Conservation (phyloP, 768 basidiomycete genomes). For the Russula sp. region DNA sequence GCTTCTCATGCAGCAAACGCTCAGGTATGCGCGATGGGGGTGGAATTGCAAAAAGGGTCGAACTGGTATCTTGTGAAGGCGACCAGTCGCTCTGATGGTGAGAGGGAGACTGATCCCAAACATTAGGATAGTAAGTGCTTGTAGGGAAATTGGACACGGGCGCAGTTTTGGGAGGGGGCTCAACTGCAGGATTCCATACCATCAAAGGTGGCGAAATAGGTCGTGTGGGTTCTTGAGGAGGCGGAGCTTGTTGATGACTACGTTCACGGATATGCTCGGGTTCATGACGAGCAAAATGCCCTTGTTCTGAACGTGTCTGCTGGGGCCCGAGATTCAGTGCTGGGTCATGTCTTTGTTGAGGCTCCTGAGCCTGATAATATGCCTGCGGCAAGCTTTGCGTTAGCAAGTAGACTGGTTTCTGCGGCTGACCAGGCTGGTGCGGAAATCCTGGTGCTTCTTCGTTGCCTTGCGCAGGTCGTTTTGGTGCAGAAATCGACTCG, state of each 20-base stretch:
- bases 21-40: slow-evolving; percentile 59
- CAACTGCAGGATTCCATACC: slow-evolving; percentile 75
- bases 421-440: not conserved
- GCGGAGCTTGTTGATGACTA: slow-evolving; percentile 25
- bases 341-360: slow-evolving; percentile 20
- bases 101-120: slow-evolving; percentile 66
- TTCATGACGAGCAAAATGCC: slow-evolving; percentile 20
- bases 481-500: not conserved
- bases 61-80: slow-evolving; percentile 21
- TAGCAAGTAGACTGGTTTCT: not conserved
- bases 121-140: slow-evolving; percentile 75
- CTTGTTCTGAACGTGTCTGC: slow-evolving; percentile 25
- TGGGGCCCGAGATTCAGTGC: slow-evolving; percentile 26
- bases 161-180: slow-evolving; percentile 66
- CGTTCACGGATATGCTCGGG: slow-evolving; percentile 27
- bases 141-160: slow-evolving; percentile 59
- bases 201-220: slow-evolving; percentile 58
- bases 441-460: not conserved
- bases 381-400: slow-evolving; percentile 1
- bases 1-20: slow-evolving; percentile 59
- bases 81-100: slow-evolving; percentile 35
- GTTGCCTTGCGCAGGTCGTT: not conserved
- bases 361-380: slow-evolving; percentile 4
- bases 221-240: slow-evolving; percentile 33
- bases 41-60: slow-evolving; percentile 55